phyloP scores from a whole-genome alignment of 306 rosid genomes.

The Lablab purpureus region DNA sequence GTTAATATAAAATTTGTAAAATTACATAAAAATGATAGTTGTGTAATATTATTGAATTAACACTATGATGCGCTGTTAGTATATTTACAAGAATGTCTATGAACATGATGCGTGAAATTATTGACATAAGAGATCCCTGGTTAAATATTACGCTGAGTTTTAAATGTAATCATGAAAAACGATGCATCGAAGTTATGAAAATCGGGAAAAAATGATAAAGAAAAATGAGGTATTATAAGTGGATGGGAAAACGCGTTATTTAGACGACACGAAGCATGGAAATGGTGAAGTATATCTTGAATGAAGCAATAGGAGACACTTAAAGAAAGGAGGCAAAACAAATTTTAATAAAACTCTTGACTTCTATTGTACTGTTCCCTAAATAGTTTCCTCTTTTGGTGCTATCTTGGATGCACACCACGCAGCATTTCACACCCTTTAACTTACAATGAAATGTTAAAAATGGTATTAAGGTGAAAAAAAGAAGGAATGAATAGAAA shows the following conservation, averaged over 20 bases:
- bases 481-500: too few relatives aligned
- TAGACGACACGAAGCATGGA: background rate
- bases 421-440: too few relatives aligned
- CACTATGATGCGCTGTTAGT: background rate
- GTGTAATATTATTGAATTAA: background rate
- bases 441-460: too few relatives aligned
- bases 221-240: background rate
- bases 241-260: background rate
- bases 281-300: background rate
- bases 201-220: background rate
- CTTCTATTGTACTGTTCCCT: too few relatives aligned
- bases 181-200: conserved; percentile 6
- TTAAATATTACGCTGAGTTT: background rate
- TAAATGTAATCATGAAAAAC: background rate
- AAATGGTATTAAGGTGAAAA: too few relatives aligned
- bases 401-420: too few relatives aligned
- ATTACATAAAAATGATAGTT: background rate
- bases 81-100: background rate
- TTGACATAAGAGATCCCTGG: background rate
- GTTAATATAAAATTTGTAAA: background rate
- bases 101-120: background rate
- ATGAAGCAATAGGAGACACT: background rate
- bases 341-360: too few relatives aligned
- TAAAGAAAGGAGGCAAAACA: too few relatives aligned
- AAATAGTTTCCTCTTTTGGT: too few relatives aligned